phyloP scores from a whole-genome alignment of 164 flowering plant species.

The Vitis rotundifolia region DNA sequence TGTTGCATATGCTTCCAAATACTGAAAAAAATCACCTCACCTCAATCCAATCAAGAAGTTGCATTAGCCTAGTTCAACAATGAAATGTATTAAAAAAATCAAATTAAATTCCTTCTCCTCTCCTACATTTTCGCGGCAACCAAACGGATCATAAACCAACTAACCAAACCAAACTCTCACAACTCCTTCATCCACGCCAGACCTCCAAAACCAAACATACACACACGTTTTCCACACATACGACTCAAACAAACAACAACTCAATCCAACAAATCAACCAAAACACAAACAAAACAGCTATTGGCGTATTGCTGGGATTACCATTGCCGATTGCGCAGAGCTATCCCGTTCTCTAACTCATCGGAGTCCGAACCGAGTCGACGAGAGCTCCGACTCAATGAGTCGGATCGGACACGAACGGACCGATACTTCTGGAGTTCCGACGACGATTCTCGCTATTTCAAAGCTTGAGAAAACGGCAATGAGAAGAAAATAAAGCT shows the following conservation, averaged over 20 bases:
- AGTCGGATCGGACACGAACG: conserved; percentile 22
- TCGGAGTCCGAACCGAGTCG: conserved; percentile 15
- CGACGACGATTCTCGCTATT: conserved; percentile 3
- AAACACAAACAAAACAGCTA: conserved; percentile 6
- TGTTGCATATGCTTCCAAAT: no score
- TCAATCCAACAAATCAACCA: conserved; percentile 6
- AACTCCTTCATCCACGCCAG: no score
- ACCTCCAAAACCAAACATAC: neutral
- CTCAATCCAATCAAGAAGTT: no score
- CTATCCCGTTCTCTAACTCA: conserved; percentile 32
- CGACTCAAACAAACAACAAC: neutral
- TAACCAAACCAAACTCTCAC: no score
- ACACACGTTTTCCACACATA: neutral
- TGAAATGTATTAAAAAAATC: no score
- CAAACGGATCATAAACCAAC: no score
- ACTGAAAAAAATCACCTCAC: no score
- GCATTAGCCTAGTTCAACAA: no score
- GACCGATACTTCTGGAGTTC: conserved; percentile 3
- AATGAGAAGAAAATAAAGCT: conserved; percentile 4
- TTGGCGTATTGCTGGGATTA: conserved; percentile 8
- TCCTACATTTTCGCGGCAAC: no score
- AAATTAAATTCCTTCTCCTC: no score
- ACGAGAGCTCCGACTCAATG: conserved; percentile 8
- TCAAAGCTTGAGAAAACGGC: conserved; percentile 4
- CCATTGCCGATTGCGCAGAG: conserved; percentile 24